A percentile compares a stretch with the other conserved stretches of the same genome.
Evolutionary conservation across 805 yeast species (phyloP).

Genomic region (Sugiyamaella floridensis): DNA sequence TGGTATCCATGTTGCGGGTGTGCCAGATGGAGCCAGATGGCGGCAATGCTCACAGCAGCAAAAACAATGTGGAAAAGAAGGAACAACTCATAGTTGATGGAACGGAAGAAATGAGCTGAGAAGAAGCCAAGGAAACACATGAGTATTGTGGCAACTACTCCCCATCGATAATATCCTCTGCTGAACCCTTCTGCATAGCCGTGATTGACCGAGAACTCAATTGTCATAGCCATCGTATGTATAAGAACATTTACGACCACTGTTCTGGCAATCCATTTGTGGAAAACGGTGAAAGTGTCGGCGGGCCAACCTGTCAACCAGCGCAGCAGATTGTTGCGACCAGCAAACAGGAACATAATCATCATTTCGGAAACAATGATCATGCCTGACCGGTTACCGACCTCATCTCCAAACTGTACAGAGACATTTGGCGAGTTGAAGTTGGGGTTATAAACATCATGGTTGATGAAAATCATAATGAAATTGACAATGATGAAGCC

Average conservation of each 20-base stretch:
- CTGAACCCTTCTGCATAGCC: conserved; percentile 26
- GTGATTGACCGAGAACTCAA: conserved; percentile 34
- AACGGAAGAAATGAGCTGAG: conserved; percentile 47
- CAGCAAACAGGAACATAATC: conserved; percentile 49
- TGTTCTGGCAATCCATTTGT: conserved; percentile 54
- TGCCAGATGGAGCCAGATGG: conserved; percentile 52
- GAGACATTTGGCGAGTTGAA: background rate
- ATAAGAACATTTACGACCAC: conserved; percentile 43
- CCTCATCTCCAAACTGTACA: conserved; percentile 19
- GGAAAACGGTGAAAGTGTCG: conserved; percentile 54
- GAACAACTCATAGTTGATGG: conserved; percentile 52
- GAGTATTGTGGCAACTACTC: conserved; percentile 38
- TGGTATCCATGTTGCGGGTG: conserved; percentile 41
- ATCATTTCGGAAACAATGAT: conserved; percentile 43
- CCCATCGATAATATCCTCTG: conserved; percentile 28
- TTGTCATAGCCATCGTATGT: conserved; percentile 52
- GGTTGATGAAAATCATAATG: conserved; percentile 24
- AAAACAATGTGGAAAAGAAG: conserved; percentile 50
- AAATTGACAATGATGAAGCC: conserved; percentile 31
- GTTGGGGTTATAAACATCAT: conserved; percentile 8
- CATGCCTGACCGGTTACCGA: conserved; percentile 37
- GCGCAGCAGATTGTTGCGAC: conserved; percentile 63
- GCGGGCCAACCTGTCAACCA: conserved; percentile 56
- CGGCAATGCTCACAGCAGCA: conserved; percentile 46
- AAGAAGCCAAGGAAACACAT: conserved; percentile 42